phyloP scores from a whole-genome alignment of 768 basidiomycete species.

The Dioszegia hungarica region DNA sequence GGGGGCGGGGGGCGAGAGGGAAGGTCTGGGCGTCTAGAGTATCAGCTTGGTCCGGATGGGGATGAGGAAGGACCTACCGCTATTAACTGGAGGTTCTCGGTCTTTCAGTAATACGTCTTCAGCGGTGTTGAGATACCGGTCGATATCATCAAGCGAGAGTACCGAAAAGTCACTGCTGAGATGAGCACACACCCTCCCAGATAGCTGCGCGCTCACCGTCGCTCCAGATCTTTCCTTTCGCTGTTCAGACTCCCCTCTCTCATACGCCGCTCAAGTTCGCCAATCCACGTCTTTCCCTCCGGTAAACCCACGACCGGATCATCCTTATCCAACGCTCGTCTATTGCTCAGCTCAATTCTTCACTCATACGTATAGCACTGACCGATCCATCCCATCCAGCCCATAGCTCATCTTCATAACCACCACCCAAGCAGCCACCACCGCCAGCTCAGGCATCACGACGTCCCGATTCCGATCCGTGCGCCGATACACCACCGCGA shows the following conservation, averaged over 20 bases:
- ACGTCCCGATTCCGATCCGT: slow-evolving; percentile 60
- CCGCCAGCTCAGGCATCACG: slow-evolving; percentile 56
- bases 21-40: slow-evolving; percentile 13
- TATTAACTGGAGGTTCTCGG: slow-evolving; percentile 13
- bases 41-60: not conserved
- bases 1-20: slow-evolving; percentile 8
- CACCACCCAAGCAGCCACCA: slow-evolving; percentile 61
- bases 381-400: slow-evolving; percentile 66
- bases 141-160: slow-evolving; percentile 30
- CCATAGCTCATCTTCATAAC: slow-evolving; percentile 83
- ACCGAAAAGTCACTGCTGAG: slow-evolving; percentile 22
- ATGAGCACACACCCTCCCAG: not conserved
- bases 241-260: slow-evolving; percentile 6
- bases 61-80: not conserved
- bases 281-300: slow-evolving; percentile 50
- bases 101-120: slow-evolving; percentile 23
- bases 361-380: slow-evolving; percentile 13
- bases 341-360: slow-evolving; percentile 14
- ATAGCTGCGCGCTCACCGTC: slow-evolving; percentile 14
- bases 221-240: slow-evolving; percentile 1
- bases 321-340: slow-evolving; percentile 41
- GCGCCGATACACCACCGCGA: slow-evolving; percentile 49
- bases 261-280: slow-evolving; percentile 33
- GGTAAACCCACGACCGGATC: slow-evolving; percentile 66
- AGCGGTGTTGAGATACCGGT: slow-evolving; percentile 26